Base-by-base conservation (phyloP, 192 early-diverging fungal genomes). In the Backusella psychrophila region DNA sequence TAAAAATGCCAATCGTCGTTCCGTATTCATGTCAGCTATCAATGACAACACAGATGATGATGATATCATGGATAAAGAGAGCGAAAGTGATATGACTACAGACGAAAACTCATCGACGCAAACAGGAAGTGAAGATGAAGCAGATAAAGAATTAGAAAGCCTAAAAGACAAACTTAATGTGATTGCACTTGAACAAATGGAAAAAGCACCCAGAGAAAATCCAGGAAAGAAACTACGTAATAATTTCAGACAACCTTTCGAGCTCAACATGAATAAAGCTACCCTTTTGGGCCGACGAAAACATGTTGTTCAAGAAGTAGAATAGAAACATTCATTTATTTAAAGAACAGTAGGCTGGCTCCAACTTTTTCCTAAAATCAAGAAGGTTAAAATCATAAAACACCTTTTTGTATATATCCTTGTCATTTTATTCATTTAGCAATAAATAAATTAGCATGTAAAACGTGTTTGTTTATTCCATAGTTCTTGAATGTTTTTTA, bases 211-310 rank as follows among this genome's bases (percentile, higher is more conserved):
- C 0, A 71, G 46, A 19, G 35, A 1, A 29, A 46, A 19, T 29
- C 12, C 68, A 69, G 21, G 21, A 63, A 63, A 63, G 26, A 63
- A 63, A 63, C 11, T 29, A 29, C 56, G 56, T 29, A 23, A 26
- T 4, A 63, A 26, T 29, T 63, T 63, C 36, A 69, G 36, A 38
- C 35, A 36, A 23, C 39, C 29, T 17, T 79, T 79, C 42, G 73
- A 79, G 75, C 38, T 79, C 5, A 75, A 79, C 23, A 79, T 79
- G 36, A 23, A 42, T 53, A 79, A 72, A 39, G 73, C 78, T 7
- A 79, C 78, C 3, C 35, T 79, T 29, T 39, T 79, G 8, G 73
- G 74, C 31, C 71, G 44, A 35, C 38, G 78, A 26, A 79, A 79
- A 46, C 56, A 63, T 63, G 23, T 63, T 63, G 9, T 63, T 63